Percentiles rank a stretch among this genome's conserved stretches.
phyloP scores from a whole-genome alignment of 768 basidiomycete genomes.

The Xerocomus spinulosus region DNA sequence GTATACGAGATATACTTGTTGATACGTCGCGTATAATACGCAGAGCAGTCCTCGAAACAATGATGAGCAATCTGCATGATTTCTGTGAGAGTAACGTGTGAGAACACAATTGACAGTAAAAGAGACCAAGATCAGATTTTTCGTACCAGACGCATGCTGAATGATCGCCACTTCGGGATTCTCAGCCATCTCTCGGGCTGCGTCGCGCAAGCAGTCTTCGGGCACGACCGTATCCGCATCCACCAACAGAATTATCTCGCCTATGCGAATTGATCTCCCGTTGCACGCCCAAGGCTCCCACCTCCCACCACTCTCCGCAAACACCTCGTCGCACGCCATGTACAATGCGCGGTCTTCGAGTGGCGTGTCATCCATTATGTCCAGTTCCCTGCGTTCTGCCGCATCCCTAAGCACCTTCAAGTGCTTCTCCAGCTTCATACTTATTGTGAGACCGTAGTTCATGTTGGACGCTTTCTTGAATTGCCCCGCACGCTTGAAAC shows the following conservation, averaged over 20 bases:
- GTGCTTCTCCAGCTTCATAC: conserved; percentile 31
- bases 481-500: conserved; percentile 52
- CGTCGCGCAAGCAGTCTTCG: conserved; percentile 87
- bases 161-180: conserved; percentile 88
- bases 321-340: conserved; percentile 71
- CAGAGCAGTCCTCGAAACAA: conserved; percentile 88
- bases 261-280: conserved; percentile 52
- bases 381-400: conserved; percentile 38
- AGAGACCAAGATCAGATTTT: no score
- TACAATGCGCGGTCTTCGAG: conserved; percentile 72
- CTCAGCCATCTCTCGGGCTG: conserved; percentile 76
- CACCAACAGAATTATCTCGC: conserved; percentile 75
- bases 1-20: conserved; percentile 78
- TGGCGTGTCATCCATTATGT: conserved; percentile 37
- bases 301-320: conserved; percentile 48
- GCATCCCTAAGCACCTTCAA: conserved; percentile 37
- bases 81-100: conserved; percentile 47
- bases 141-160: conserved; percentile 83
- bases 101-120: no score
- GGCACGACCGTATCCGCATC: conserved; percentile 90
- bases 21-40: conserved; percentile 89
- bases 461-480: conserved; percentile 95
- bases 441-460: conserved; percentile 65
- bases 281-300: conserved; percentile 76
- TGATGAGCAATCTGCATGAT: conserved; percentile 88